Evolutionary conservation across 2,329 filamentous ascomycete genomes (phyloP).

Genomic region (Trichoderma pleuroti): DNA sequence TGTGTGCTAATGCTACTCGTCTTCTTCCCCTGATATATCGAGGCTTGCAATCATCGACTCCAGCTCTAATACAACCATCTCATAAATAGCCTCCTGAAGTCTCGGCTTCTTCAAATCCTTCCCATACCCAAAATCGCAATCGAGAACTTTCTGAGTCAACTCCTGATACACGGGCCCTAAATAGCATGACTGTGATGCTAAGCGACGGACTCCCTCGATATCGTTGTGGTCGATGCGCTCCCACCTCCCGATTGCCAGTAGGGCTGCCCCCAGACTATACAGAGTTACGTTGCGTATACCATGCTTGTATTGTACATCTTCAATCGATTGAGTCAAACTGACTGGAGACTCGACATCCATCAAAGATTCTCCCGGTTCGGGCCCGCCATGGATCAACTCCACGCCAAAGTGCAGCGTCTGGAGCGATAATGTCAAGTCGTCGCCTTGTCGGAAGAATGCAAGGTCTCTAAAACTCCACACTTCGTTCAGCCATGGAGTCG

Average conservation of each 20-base stretch:
- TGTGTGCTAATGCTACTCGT: not conserved
- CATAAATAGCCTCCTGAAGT: not conserved
- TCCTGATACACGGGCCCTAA: not conserved
- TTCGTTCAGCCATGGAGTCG: not conserved
- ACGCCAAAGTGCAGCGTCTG: not conserved
- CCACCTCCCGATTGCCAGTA: not conserved
- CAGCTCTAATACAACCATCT: not conserved
- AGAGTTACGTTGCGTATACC: not conserved
- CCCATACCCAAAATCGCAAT: conserved; percentile 1
- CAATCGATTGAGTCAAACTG: not conserved
- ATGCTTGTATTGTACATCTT: not conserved
- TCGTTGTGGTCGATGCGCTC: not conserved
- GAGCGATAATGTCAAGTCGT: not conserved
- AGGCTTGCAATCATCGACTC: conserved; percentile 6
- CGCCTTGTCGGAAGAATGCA: not conserved
- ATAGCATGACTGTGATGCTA: not conserved
- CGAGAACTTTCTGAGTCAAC: not conserved
- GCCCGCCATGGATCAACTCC: not conserved
- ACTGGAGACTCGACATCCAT: not conserved
- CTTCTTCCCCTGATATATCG: not conserved
- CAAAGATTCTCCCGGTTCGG: not conserved
- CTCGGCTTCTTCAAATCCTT: conserved; percentile 6
- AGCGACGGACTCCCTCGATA: not conserved
- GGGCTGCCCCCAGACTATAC: not conserved
- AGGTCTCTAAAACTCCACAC: not conserved